Conservation (phyloP, 768 basidiomycete species). For the Lentinula detonsa region DNA sequence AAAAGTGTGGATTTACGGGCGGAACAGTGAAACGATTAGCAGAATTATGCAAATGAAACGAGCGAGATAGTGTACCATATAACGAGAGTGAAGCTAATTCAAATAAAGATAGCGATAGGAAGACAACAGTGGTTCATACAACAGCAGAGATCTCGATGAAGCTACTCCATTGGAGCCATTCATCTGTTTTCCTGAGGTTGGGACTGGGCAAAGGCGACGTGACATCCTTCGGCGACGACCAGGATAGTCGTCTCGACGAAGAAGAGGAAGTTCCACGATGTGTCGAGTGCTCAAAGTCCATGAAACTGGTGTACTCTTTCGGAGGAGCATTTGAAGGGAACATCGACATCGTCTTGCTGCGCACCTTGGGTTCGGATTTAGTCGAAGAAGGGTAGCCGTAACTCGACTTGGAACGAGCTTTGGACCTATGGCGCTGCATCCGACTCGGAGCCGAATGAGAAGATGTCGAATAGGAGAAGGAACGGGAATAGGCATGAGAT, state of each 20-base stretch:
- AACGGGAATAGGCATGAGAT: background rate
- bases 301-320: slow-evolving; percentile 1
- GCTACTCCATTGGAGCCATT: background rate
- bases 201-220: background rate
- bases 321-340: background rate
- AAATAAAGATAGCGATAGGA: no score
- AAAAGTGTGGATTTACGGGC: background rate
- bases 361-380: background rate
- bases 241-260: background rate
- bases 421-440: background rate
- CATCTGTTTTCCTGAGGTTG: background rate
- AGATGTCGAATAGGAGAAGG: background rate
- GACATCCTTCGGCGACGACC: background rate
- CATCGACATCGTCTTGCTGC: slow-evolving; percentile 3
- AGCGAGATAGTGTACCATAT: background rate
- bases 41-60: background rate
- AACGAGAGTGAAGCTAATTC: background rate
- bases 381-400: background rate
- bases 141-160: background rate
- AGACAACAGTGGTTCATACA: background rate
- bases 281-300: background rate
- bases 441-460: background rate
- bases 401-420: background rate
- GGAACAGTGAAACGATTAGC: background rate
- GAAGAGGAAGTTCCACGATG: background rate